Conservation (phyloP, 805 yeast genomes). For the Yarrowia alimentaria region DNA sequence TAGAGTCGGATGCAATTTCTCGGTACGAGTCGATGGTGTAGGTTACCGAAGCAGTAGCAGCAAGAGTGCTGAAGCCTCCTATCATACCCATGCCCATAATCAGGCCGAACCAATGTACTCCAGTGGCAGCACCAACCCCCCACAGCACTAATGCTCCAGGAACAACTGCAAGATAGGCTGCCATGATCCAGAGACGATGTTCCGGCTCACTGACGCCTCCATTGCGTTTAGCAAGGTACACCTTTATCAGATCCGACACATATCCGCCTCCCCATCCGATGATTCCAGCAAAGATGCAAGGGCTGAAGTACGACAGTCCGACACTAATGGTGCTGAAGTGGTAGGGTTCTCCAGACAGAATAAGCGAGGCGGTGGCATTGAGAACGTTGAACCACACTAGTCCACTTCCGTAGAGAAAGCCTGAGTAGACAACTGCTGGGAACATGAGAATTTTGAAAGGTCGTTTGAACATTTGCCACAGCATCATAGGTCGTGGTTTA, state of each 20-base stretch:
- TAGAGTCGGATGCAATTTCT: conserved; percentile 45
- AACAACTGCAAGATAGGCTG: conserved; percentile 45
- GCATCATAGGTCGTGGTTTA: neutral
- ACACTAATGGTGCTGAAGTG: neutral
- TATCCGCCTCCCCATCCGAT: neutral
- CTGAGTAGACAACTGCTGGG: neutral
- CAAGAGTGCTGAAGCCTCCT: conserved; percentile 45
- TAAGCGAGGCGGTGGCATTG: neutral
- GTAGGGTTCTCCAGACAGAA: conserved; percentile 2
- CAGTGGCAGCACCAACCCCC: conserved; percentile 53
- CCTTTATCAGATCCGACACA: neutral
- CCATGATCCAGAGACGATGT: conserved; percentile 50
- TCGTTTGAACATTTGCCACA: neutral
- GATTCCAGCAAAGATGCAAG: neutral
- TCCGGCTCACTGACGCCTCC: conserved; percentile 50
- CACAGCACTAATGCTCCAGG: conserved; percentile 49
- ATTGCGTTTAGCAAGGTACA: conserved; percentile 33
- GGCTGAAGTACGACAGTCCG: neutral
- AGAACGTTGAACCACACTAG: conserved; percentile 2
- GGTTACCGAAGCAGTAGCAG: conserved; percentile 46
- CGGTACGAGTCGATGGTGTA: conserved; percentile 49
- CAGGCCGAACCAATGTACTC: conserved; percentile 49
- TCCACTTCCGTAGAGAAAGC: neutral
- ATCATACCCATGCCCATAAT: conserved; percentile 48
- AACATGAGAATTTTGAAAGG: neutral